phyloP scores from a whole-genome alignment of 2,329 filamentous ascomycete species.

The Pezicula carpinea region DNA sequence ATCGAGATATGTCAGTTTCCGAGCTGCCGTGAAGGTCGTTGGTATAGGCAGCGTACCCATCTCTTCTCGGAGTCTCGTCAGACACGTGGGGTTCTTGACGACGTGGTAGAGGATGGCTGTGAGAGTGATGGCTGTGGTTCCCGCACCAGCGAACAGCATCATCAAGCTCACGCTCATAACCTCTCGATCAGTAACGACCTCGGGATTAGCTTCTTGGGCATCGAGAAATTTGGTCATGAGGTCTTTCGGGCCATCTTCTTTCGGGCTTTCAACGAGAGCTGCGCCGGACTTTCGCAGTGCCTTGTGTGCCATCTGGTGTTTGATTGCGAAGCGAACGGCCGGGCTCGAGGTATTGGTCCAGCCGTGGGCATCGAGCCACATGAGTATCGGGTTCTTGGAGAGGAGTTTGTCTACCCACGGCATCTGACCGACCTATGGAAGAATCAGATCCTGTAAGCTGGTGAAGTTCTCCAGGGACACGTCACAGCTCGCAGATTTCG shows the following conservation, averaged over 20 bases:
- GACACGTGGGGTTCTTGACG: background rate
- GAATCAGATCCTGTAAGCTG: too few species aligned
- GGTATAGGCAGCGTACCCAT: background rate
- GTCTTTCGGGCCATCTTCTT: background rate
- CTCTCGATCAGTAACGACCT: constrained; percentile 1
- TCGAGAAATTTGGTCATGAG: constrained; percentile 3
- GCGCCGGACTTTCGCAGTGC: too few species aligned
- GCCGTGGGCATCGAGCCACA: constrained; percentile 2
- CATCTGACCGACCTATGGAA: background rate
- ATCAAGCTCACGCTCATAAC: constrained; percentile 3
- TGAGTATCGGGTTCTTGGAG: constrained; percentile 3
- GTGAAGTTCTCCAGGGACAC: too few species aligned
- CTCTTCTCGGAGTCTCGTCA: background rate
- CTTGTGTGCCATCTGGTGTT: too few species aligned
- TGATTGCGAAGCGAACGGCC: constrained; percentile 1
- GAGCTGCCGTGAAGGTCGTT: background rate
- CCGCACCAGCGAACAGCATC: constrained; percentile 3
- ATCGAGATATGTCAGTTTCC: constrained; percentile 8
- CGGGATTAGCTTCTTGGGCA: constrained; percentile 2
- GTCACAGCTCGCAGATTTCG: too few species aligned
- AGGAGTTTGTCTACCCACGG: constrained; percentile 3
- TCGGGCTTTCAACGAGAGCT: background rate
- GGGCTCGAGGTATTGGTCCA: background rate
- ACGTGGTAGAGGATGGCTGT: constrained; percentile 3
- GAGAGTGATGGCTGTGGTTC: constrained; percentile 1